Evolutionary conservation across 768 basidiomycete genomes (phyloP), one percentile per base, ranked within the genome.

Genomic region (Kondoa malvinella): DNA sequence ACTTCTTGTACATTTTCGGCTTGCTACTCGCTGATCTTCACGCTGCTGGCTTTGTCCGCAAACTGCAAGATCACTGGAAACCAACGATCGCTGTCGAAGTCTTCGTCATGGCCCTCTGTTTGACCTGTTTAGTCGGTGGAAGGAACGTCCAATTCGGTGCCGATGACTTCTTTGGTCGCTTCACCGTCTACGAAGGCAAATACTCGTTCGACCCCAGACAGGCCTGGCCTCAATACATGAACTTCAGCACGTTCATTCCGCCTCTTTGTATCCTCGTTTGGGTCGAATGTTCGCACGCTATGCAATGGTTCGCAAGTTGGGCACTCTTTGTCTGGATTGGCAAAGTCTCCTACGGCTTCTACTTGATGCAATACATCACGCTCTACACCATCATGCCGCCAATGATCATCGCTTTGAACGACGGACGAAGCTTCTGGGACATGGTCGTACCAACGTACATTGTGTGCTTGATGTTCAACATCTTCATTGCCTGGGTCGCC

Each of bases 341-440:
- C 64, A 76, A 76, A 67, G 73, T 76, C 50, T 74, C 75, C 50
- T 76, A 75, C 70, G 75, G 75, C 12, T 76, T 76, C 74, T 75
- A 75, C 71, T 71, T 76, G 40, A 75, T 76, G 72, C 75, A 76
- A 70, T 76, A 74, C 75, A 71, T 76, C 66, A 73, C 73, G 50
- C 67, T 76, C 57, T 76, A 76, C 71, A 68, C 69, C 57, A 62
- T 76, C 68, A 74, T 75, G 73, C 75, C 75, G 17, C 73, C 71
- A 66, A 68, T 76, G 70, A 58, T 74, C 68, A 72, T 76, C 66
- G 64, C 71, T 68, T 73, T 76, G 61, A 64, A 69, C 68, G 57
- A 64, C n/a, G 70, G 69, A 25, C 40, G 66, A 27, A 66, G 68
- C 26, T 76, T 72, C 74, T 76, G 74, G 74, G 69, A 69, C 66